phyloP scores from a whole-genome alignment of 176 grass and related monocot species.

The Juncus inflexus region DNA sequence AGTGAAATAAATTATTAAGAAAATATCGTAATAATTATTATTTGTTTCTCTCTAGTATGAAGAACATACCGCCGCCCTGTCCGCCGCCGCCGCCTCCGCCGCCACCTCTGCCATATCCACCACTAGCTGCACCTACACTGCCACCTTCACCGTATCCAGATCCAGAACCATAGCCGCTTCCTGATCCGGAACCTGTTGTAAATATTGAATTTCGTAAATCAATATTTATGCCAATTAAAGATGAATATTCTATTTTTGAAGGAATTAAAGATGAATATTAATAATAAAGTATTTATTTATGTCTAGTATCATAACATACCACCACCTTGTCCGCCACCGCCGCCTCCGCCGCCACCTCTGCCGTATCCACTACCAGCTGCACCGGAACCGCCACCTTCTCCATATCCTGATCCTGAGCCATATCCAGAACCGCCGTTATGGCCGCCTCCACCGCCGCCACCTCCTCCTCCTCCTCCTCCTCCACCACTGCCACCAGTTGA shows the following conservation, averaged over 20 bases:
- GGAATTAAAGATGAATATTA: no score
- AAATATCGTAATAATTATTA: no score
- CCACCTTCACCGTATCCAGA: slow-evolving; percentile 23
- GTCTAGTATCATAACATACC: not conserved
- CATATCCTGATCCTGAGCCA: slow-evolving; percentile 19
- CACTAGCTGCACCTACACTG: not conserved
- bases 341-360: slow-evolving; percentile 12
- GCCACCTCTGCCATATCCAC: slow-evolving; percentile 20
- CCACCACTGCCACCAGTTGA: slow-evolving; percentile 4
- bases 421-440: slow-evolving; percentile 4
- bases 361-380: slow-evolving; percentile 14
- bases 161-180: slow-evolving; percentile 26
- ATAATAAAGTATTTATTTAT: no score
- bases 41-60: no score
- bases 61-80: not conserved
- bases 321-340: not conserved
- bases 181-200: slow-evolving; percentile 16
- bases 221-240: not conserved
- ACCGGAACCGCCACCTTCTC: slow-evolving; percentile 19
- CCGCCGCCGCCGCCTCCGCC: slow-evolving; percentile 17
- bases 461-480: slow-evolving; percentile 6
- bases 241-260: no score
- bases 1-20: no score
- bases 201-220: not conserved
- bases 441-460: not conserved